These are phyloP conservation scores for Candida nemodendra DNA, from an alignment of 805 yeast species.

Conservation along the genomic window DNA sequence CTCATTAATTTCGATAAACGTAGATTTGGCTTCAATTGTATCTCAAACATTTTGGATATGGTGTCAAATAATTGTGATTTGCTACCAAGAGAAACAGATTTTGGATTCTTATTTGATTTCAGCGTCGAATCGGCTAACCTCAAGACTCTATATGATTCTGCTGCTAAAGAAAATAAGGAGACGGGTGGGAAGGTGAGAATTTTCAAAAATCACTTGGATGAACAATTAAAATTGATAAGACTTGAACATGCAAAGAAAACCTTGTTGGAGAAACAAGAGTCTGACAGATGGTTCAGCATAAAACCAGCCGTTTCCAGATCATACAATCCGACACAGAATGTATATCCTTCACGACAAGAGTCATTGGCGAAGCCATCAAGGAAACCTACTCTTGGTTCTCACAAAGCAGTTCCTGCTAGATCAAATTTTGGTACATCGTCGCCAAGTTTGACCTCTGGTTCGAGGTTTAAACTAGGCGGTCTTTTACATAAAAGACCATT, in stretches of 20 bases:
- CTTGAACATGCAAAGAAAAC: slow-evolving; percentile 42
- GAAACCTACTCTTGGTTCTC: neutral
- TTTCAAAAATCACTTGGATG: slow-evolving; percentile 44
- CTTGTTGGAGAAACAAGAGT: slow-evolving; percentile 28
- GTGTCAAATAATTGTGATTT: slow-evolving; percentile 26
- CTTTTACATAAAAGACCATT: slow-evolving; percentile 54
- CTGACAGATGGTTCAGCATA: slow-evolving; percentile 12
- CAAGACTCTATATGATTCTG: slow-evolving; percentile 40
- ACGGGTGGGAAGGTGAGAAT: slow-evolving; percentile 37
- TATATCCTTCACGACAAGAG: slow-evolving; percentile 4
- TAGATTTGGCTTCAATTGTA: slow-evolving; percentile 62
- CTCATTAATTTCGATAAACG: slow-evolving; percentile 85
- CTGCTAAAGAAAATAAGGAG: slow-evolving; percentile 42
- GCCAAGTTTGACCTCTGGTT: slow-evolving; percentile 6
- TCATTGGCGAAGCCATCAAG: slow-evolving; percentile 3
- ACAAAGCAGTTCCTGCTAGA: slow-evolving; percentile 1
- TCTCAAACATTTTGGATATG: slow-evolving; percentile 52
- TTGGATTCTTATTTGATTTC: slow-evolving; percentile 52
- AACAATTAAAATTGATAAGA: slow-evolving; percentile 50
- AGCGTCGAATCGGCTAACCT: slow-evolving; percentile 37
- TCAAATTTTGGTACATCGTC: slow-evolving; percentile 2
- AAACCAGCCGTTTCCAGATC: slow-evolving; percentile 1
- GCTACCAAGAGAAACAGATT: slow-evolving; percentile 39
- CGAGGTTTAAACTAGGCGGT: slow-evolving; percentile 30
- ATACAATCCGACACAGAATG: neutral